Conservation (phyloP, 805 yeast species). For the Candida boidinii region DNA sequence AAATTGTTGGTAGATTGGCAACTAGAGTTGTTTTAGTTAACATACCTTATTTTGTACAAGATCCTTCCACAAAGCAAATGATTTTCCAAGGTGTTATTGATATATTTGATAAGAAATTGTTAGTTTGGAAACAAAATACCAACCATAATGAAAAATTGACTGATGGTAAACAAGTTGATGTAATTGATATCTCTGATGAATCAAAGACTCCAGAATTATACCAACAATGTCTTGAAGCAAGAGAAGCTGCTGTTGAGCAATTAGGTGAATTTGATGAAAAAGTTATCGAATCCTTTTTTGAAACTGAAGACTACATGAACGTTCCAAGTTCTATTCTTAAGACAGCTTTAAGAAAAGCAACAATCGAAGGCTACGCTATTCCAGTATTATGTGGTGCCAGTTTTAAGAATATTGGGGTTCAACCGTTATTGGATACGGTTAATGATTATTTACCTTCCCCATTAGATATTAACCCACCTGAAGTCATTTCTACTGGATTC, state of each 20-base stretch:
- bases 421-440: slow-evolving; percentile 83
- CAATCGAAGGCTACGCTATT: slow-evolving; percentile 46
- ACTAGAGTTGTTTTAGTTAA: slow-evolving; percentile 71
- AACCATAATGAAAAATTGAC: slow-evolving; percentile 12
- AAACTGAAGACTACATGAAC: slow-evolving; percentile 60
- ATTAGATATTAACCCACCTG: slow-evolving; percentile 49
- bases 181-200: slow-evolving; percentile 31
- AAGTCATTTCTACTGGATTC: slow-evolving; percentile 23
- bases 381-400: slow-evolving; percentile 94
- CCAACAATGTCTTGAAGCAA: slow-evolving; percentile 43
- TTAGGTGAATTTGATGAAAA: slow-evolving; percentile 76
- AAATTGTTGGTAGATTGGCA: slow-evolving; percentile 64
- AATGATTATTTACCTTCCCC: slow-evolving; percentile 80
- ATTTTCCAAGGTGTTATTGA: slow-evolving; percentile 69
- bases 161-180: slow-evolving; percentile 45
- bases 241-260: slow-evolving; percentile 77
- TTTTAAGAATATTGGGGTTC: slow-evolving; percentile 88
- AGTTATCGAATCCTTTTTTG: slow-evolving; percentile 70
- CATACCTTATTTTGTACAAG: slow-evolving; percentile 59
- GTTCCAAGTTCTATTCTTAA: slow-evolving; percentile 51
- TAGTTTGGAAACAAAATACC: slow-evolving; percentile 34
- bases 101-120: slow-evolving; percentile 51
- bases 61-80: slow-evolving; percentile 25
- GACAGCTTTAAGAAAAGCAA: slow-evolving; percentile 53
- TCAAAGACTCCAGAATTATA: slow-evolving; percentile 24